phyloP scores from a whole-genome alignment of 495 filamentous ascomycete species.

The Neurospora sp. region DNA sequence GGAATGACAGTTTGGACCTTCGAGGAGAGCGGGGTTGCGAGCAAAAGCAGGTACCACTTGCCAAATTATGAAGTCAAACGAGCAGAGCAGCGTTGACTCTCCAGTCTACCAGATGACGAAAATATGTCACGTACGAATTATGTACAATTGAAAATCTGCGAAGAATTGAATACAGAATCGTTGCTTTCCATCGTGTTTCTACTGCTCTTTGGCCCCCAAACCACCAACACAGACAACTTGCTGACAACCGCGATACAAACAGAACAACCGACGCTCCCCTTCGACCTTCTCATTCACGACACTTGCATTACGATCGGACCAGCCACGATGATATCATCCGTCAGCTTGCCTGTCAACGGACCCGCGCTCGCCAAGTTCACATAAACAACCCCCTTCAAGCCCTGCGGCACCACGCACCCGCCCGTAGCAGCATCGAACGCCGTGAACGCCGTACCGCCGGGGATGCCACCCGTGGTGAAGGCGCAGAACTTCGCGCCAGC shows the following conservation, averaged over 20 bases:
- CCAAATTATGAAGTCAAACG: background rate
- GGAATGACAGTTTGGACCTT: background rate
- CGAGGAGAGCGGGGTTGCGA: background rate
- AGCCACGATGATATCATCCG: slow-evolving; percentile 43
- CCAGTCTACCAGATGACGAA: background rate
- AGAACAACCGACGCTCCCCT: background rate
- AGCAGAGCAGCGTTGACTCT: background rate
- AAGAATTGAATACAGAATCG: background rate
- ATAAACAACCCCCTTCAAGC: slow-evolving; percentile 44
- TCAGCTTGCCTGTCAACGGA: slow-evolving; percentile 31
- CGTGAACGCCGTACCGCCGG: slow-evolving; percentile 44
- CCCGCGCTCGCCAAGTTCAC: slow-evolving; percentile 39
- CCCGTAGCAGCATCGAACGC: slow-evolving; percentile 34
- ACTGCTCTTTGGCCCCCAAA: background rate
- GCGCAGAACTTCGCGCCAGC: slow-evolving; percentile 40
- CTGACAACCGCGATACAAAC: background rate
- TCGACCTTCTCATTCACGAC: slow-evolving; percentile 32
- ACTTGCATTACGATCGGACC: slow-evolving; percentile 42
- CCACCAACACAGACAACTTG: background rate
- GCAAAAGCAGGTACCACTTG: background rate
- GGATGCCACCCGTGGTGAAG: slow-evolving; percentile 43
- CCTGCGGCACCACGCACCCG: slow-evolving; percentile 37
- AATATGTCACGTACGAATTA: background rate
- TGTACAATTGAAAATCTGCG: background rate
- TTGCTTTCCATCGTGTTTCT: background rate